phyloP scores from a whole-genome alignment of 129 eudicot genomes.

The Solidago caesia region DNA sequence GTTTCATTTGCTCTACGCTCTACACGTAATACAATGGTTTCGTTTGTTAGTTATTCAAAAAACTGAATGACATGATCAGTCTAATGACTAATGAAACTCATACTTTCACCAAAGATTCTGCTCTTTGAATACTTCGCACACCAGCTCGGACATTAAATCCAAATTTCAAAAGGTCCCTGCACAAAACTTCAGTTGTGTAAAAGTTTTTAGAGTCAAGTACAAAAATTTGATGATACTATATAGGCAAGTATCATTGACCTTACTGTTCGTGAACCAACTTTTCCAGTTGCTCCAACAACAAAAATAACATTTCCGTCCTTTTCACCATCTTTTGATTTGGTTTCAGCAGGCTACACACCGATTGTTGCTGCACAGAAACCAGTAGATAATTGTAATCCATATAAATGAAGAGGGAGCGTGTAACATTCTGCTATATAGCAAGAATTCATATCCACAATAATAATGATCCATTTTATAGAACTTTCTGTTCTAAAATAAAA shows the following conservation, averaged over 20 bases:
- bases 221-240: constrained; percentile 20
- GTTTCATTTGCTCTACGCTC: constrained; percentile 79
- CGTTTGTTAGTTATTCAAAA: constrained; percentile 9
- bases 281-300: constrained; percentile 99
- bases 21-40: constrained; percentile 30
- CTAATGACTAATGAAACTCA: constrained; percentile 11
- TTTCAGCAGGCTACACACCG: constrained; percentile 50
- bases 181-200: constrained; percentile 25
- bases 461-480: too few species aligned
- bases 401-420: neutral
- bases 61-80: constrained; percentile 8
- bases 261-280: constrained; percentile 96
- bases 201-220: constrained; percentile 14
- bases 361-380: constrained; percentile 32
- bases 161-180: constrained; percentile 94
- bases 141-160: constrained; percentile 95
- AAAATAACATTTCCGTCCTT: constrained; percentile 58
- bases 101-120: constrained; percentile 80
- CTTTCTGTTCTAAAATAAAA: too few species aligned
- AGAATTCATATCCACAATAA: too few species aligned
- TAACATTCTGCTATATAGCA: too few species aligned
- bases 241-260: constrained; percentile 48
- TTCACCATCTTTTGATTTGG: constrained; percentile 39
- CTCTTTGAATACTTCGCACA: constrained; percentile 79
- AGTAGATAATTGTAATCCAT: constrained; percentile 14